phyloP scores from a whole-genome alignment of 225 moss, liverwort and hornwort genomes.

The Bryum argenteum region DNA sequence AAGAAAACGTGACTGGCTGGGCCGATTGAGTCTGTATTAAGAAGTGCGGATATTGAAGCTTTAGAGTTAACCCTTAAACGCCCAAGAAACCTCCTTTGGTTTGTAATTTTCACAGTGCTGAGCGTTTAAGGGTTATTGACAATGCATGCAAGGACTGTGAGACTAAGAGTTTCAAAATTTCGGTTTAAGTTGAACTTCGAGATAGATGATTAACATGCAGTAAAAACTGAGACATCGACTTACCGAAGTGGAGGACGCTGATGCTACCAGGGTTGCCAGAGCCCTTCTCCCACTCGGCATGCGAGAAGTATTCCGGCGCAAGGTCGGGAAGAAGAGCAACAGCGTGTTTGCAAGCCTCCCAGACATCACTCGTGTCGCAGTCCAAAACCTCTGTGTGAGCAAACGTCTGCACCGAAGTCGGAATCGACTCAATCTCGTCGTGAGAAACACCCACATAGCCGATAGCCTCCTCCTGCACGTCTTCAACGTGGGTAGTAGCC shows the following conservation, averaged over 20 bases:
- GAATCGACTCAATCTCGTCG: background rate
- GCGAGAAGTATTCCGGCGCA: slow-evolving; percentile 25
- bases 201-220: too few relatives aligned
- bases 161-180: too few relatives aligned
- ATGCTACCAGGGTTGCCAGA: slow-evolving; percentile 36
- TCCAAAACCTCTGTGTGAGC: slow-evolving; percentile 13
- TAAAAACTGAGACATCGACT: too few relatives aligned
- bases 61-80: too few relatives aligned
- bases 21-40: too few relatives aligned
- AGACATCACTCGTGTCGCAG: slow-evolving; percentile 20
- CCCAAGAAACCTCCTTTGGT: too few relatives aligned
- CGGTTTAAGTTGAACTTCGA: too few relatives aligned
- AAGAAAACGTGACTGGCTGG: too few relatives aligned
- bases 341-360: slow-evolving; percentile 27
- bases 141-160: too few relatives aligned
- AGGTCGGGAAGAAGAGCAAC: slow-evolving; percentile 26
- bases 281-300: slow-evolving; percentile 27
- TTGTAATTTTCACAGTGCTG: too few relatives aligned
- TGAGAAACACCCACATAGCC: slow-evolving; percentile 13
- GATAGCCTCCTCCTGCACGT: slow-evolving; percentile 6
- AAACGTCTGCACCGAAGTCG: background rate
- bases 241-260: slow-evolving; percentile 42
- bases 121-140: too few relatives aligned
- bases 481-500: slow-evolving; percentile 16
- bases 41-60: too few relatives aligned